These are phyloP conservation scores for Debaryomyces hansenii DNA, from an alignment of 805 yeast species.

Conservation along the genomic window DNA sequence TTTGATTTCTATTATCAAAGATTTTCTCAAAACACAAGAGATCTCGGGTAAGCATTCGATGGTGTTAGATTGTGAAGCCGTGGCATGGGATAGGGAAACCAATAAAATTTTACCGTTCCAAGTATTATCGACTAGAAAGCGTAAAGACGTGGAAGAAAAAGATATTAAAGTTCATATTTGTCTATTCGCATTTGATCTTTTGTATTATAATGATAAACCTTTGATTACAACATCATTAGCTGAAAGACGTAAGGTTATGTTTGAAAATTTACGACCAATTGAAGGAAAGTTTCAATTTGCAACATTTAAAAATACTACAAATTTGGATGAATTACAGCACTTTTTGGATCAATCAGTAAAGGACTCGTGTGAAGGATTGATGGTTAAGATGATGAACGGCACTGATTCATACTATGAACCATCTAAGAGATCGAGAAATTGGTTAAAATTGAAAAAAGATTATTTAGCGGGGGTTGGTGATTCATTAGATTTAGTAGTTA, in stretches of 20 bases:
- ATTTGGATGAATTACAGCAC: conserved; percentile 70
- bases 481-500: conserved; percentile 86
- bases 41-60: conserved; percentile 41
- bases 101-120: conserved; percentile 92
- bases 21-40: conserved; percentile 44
- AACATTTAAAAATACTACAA: conserved; percentile 65
- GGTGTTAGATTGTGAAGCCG: conserved; percentile 94
- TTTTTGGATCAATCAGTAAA: conserved; percentile 88
- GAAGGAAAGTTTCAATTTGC: conserved; percentile 86
- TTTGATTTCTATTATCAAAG: conserved; percentile 65
- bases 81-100: conserved; percentile 86
- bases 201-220: conserved; percentile 73
- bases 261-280: conserved; percentile 54
- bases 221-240: conserved; percentile 63
- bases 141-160: conserved; percentile 86
- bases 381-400: conserved; percentile 89
- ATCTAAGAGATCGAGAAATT: conserved; percentile 88
- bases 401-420: conserved; percentile 87
- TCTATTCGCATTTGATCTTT: conserved; percentile 85
- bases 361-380: conserved; percentile 91
- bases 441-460: conserved; percentile 95
- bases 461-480: conserved; percentile 95
- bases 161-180: conserved; percentile 91
- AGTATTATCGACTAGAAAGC: conserved; percentile 85
- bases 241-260: conserved; percentile 66